Conservation (phyloP, 2,329 filamentous ascomycete genomes). For the Aspergillus ibericus region DNA sequence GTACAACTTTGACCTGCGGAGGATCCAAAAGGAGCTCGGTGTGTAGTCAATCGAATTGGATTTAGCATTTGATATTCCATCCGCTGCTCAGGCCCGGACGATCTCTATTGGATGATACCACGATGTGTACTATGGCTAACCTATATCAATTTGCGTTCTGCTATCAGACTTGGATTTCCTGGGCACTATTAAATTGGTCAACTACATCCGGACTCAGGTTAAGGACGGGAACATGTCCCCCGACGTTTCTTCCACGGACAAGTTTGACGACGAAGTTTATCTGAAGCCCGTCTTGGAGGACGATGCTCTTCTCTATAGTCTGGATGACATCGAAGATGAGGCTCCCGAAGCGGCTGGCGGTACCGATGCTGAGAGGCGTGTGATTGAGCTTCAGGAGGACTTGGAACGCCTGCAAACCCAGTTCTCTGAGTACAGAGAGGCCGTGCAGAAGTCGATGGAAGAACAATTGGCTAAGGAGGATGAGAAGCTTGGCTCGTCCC, state of each 20-base stretch:
- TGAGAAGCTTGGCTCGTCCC: constrained; percentile 35
- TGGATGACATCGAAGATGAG: constrained; percentile 70
- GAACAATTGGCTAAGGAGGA: constrained; percentile 63
- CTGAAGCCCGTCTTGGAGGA: constrained; percentile 84
- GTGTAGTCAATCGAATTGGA: constrained; percentile 29
- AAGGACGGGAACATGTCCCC: constrained; percentile 50
- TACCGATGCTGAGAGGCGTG: constrained; percentile 47
- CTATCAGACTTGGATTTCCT: constrained; percentile 67
- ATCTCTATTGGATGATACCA: constrained; percentile 10
- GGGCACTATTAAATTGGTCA: constrained; percentile 71
- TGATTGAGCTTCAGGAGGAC: constrained; percentile 63
- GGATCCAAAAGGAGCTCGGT: constrained; percentile 55
- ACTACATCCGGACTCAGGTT: constrained; percentile 58
- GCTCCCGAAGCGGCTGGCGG: constrained; percentile 26
- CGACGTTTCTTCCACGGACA: constrained; percentile 58
- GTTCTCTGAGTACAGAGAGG: constrained; percentile 64
- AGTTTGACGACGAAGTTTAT: constrained; percentile 75
- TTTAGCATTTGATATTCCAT: constrained; percentile 10
- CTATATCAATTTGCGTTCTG: constrained; percentile 12
- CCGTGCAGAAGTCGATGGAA: constrained; percentile 67
- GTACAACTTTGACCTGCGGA: constrained; percentile 66
- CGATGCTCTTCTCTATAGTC: constrained; percentile 80
- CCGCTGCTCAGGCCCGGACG: constrained; percentile 7
- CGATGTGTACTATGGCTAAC: constrained; percentile 14
- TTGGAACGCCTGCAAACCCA: constrained; percentile 60